Evolutionary conservation across 1,284 basidiomycete genomes (phyloP).

Genomic region (Phellopilus nigrolimitatus): DNA sequence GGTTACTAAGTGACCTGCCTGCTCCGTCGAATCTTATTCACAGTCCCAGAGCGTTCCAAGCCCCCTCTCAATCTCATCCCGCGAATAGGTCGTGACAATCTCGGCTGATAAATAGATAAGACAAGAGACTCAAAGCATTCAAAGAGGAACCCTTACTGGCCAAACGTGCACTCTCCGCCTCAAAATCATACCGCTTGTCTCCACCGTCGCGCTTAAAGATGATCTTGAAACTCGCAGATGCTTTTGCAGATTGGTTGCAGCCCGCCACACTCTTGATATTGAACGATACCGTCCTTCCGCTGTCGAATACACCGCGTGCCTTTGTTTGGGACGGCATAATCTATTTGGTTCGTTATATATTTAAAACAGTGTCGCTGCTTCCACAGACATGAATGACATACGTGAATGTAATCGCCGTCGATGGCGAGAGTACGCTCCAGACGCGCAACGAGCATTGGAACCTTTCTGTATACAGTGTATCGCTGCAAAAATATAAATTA

Average conservation of each 20-base stretch:
- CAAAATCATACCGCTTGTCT: conserved; percentile 95
- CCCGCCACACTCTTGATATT: conserved; percentile 85
- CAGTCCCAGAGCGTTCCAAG: conserved; percentile 15
- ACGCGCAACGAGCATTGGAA: conserved; percentile 86
- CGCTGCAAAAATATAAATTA: conserved; percentile 44
- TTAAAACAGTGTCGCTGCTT: not conserved
- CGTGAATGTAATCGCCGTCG: conserved; percentile 93
- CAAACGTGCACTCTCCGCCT: conserved; percentile 81
- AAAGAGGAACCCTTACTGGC: conserved; percentile 54
- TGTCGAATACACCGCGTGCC: conserved; percentile 81
- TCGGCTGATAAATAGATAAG: conserved; percentile 3
- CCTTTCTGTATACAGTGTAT: conserved; percentile 92
- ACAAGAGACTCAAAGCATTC: not conserved
- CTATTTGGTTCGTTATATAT: conserved; percentile 35
- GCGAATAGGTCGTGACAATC: conserved; percentile 17
- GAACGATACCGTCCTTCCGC: conserved; percentile 85
- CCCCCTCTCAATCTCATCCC: conserved; percentile 15
- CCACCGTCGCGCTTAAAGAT: conserved; percentile 66
- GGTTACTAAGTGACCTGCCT: conserved; percentile 2
- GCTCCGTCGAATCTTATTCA: conserved; percentile 16
- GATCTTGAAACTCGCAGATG: conserved; percentile 81
- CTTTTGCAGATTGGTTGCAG: conserved; percentile 81
- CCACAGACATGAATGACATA: conserved; percentile 35
- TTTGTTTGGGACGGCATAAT: conserved; percentile 86
- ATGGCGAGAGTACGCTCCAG: conserved; percentile 91